Evolutionary conservation across 148 eudicot species (phyloP), one percentile per base, ranked within the genome.

Genomic region (Chenopodium quinoa): DNA sequence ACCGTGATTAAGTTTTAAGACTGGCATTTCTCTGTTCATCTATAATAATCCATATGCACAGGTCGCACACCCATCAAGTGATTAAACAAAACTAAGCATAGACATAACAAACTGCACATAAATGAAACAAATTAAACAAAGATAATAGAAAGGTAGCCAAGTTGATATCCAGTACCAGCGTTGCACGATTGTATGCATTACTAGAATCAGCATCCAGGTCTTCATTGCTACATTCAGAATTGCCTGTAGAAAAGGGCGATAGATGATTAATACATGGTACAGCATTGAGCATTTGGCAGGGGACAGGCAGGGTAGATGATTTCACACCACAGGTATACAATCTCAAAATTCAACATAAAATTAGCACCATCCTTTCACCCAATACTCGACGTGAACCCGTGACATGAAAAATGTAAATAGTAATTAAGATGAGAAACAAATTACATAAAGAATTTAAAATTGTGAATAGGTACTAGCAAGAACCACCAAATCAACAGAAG

Each of bases 211-310:
- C 77, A 44, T 82, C 92, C 78, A 34, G 81, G 71, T 68, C 77
- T 76, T 82, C 91, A 81, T 79, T 79, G 77, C 81, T 81, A 73
- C 71, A 46, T 63, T 84, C 89, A 75, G 96, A 88, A 85, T 82
- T 84, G 86, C 89, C 95, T 94, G 66, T 78, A 19, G 20, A 65
- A 50, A 65, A 7, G 7, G 50, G 64, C 23, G 12, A 78, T 22
- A 29, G 34, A 67, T 34, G 46, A 56, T 74, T 29, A 66, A 67
- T 23, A 82, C 37, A 22, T 66, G 54, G 63, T 52, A 80, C 11
- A 37, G 16, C 50, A 76, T 69, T 64, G 71, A 79, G 73, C 40
- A 16, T 54, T 56, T 4, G 62, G 62, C 20, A 13, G 22, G 62
- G 17, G 62, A 7, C 20, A 19, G 44, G 44, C 44, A 4, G 62